phyloP scores from a whole-genome alignment of 2,329 filamentous ascomycete genomes.

The Talaromyces sp. region DNA sequence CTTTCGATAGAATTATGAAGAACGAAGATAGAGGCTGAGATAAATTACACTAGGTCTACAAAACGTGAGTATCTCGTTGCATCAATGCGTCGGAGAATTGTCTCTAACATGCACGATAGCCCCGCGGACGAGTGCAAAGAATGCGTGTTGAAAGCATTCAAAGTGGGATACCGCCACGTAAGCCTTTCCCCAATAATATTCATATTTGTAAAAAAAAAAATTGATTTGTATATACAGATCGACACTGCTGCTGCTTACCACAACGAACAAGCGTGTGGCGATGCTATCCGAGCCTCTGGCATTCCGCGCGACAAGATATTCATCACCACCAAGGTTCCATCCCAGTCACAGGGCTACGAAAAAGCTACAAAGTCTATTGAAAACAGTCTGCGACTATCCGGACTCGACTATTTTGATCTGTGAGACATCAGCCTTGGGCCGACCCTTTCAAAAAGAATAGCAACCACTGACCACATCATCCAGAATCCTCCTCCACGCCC shows the following conservation, averaged over 20 bases:
- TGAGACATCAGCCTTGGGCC: slow-evolving; percentile 34
- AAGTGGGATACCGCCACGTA: slow-evolving; percentile 3
- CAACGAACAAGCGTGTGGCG: slow-evolving; percentile 61
- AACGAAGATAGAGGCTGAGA: neutral
- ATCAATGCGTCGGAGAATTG: neutral
- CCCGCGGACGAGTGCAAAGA: neutral
- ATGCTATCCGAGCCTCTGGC: slow-evolving; percentile 58
- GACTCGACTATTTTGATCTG: slow-evolving; percentile 62
- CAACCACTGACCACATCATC: neutral
- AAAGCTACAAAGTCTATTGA: slow-evolving; percentile 59
- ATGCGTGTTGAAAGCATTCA: slow-evolving; percentile 1
- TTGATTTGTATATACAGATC: too few relatives aligned
- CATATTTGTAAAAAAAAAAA: too few relatives aligned
- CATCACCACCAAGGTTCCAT: slow-evolving; percentile 58
- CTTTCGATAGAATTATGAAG: neutral
- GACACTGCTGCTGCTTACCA: slow-evolving; percentile 42
- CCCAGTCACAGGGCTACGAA: slow-evolving; percentile 53
- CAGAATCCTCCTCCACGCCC: slow-evolving; percentile 33
- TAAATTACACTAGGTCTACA: neutral
- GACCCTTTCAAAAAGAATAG: neutral
- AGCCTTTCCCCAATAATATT: neutral
- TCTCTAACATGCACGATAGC: neutral
- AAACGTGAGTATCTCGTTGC: neutral
- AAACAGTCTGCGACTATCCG: slow-evolving; percentile 55
- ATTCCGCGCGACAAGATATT: slow-evolving; percentile 61